phyloP scores from a whole-genome alignment of 768 basidiomycete genomes.

The Pleurotus tuber-regium region DNA sequence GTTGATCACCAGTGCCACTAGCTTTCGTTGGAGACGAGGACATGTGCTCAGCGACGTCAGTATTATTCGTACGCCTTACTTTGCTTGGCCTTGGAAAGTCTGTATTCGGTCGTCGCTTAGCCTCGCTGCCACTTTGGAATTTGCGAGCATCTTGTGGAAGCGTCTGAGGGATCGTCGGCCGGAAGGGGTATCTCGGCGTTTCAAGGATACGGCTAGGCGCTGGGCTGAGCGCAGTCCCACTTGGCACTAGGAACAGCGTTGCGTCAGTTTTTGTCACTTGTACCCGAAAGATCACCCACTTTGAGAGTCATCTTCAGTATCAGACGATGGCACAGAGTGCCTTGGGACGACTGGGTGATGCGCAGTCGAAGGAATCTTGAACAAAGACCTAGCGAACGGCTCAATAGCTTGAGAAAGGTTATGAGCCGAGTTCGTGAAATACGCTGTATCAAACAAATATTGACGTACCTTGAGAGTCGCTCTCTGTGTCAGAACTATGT shows the following conservation, averaged over 20 bases:
- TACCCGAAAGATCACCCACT: slow-evolving; percentile 25
- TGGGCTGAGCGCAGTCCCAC: slow-evolving; percentile 2
- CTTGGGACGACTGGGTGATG: slow-evolving; percentile 11
- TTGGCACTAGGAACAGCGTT: slow-evolving; percentile 11
- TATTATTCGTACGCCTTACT: not conserved
- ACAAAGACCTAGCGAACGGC: slow-evolving; percentile 14
- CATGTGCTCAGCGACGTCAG: slow-evolving; percentile 5
- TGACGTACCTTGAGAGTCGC: slow-evolving; percentile 3
- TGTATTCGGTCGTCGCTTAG: slow-evolving; percentile 16
- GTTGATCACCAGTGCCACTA: not conserved
- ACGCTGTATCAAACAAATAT: not conserved
- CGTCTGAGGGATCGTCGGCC: not conserved
- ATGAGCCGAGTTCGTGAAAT: not conserved
- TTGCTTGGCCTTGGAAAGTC: slow-evolving; percentile 2
- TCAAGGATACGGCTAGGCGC: slow-evolving; percentile 9
- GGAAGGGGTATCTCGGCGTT: not conserved
- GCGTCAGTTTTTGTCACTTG: too few relatives aligned
- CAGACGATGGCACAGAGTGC: slow-evolving; percentile 25
- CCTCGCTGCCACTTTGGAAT: slow-evolving; percentile 8
- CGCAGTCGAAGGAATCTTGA: slow-evolving; percentile 8
- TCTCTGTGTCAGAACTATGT: slow-evolving; percentile 4
- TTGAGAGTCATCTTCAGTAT: slow-evolving; percentile 41
- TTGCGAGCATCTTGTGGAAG: not conserved
- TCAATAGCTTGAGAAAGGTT: slow-evolving; percentile 4
- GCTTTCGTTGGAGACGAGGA: not conserved